A percentile compares a stretch with the other conserved stretches of the same genome.
These are phyloP conservation scores for Cymbopogon flexuosus DNA, from an alignment of 202 grass and related monocot genomes.

Conservation along the genomic window DNA sequence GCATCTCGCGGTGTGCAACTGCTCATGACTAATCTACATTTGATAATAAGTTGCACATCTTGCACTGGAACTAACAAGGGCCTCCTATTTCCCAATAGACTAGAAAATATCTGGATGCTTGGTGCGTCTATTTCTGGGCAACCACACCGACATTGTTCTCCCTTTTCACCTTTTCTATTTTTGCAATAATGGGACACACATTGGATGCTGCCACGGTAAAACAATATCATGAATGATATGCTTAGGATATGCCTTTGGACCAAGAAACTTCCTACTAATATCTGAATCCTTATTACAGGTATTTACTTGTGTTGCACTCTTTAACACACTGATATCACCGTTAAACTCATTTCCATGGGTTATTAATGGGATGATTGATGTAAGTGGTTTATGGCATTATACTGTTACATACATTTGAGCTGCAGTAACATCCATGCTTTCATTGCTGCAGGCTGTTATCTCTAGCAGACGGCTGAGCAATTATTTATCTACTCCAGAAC, in stretches of 20 bases:
- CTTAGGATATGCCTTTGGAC: slow-evolving; percentile 10
- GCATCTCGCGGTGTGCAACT: slow-evolving; percentile 73
- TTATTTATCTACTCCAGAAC: slow-evolving; percentile 73
- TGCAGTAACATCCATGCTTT: slow-evolving; percentile 4
- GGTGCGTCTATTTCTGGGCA: slow-evolving; percentile 99
- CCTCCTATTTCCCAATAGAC: slow-evolving; percentile 46
- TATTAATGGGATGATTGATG: slow-evolving; percentile 98
- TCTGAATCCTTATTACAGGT: slow-evolving; percentile 60
- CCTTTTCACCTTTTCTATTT: slow-evolving; percentile 84
- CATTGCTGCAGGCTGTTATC: slow-evolving; percentile 66
- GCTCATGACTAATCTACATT: slow-evolving; percentile 3
- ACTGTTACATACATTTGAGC: not conserved
- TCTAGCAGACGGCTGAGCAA: slow-evolving; percentile 76
- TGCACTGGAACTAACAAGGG: slow-evolving; percentile 10
- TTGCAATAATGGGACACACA: slow-evolving; percentile 72
- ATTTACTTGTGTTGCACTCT: slow-evolving; percentile 95
- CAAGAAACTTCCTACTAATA: slow-evolving; percentile 16
- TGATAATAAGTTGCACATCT: slow-evolving; percentile 17
- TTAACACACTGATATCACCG: slow-evolving; percentile 90
- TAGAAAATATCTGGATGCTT: slow-evolving; percentile 96
- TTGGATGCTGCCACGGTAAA: slow-evolving; percentile 92
- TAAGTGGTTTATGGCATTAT: slow-evolving; percentile 12
- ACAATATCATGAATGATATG: slow-evolving; percentile 30
- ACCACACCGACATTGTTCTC: slow-evolving; percentile 94
- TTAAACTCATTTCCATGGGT: slow-evolving; percentile 98